A percentile compares a stretch with the other conserved stretches of the same genome.
Evolutionary conservation across 257 asterid species (phyloP).

Genomic region (Gynochthodes officinalis): DNA sequence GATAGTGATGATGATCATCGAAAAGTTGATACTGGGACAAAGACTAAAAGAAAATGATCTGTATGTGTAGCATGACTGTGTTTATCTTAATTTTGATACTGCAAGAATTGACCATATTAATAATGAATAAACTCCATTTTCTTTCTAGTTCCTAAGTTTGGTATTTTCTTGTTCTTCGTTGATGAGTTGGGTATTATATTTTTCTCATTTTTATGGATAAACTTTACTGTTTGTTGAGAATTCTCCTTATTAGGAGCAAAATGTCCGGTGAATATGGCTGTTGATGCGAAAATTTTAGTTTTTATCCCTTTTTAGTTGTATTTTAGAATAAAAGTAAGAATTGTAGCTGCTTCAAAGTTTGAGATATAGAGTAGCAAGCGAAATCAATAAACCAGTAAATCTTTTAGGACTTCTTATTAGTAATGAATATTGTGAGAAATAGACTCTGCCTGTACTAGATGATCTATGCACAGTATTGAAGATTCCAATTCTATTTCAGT

Average conservation of each 20-base stretch:
- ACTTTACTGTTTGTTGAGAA: not conserved
- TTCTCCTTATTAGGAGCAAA: not conserved
- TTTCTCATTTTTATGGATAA: not conserved
- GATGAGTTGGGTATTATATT: not conserved
- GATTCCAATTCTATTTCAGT: not conserved
- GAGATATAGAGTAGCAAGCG: not conserved
- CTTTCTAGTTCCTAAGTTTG: not conserved
- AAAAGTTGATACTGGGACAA: constrained; percentile 10
- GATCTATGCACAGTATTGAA: not conserved
- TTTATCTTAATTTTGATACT: not conserved
- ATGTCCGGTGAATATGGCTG: not conserved
- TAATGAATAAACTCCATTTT: not conserved
- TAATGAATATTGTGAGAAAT: not conserved
- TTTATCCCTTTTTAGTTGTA: not conserved
- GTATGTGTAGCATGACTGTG: not conserved
- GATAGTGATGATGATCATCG: constrained; percentile 12
- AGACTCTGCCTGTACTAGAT: not conserved
- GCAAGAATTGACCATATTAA: not conserved
- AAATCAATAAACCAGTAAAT: not conserved
- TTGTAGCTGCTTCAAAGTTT: no score
- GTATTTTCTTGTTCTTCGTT: not conserved
- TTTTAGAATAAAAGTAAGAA: not conserved
- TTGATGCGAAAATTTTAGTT: not conserved
- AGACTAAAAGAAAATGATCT: constrained; percentile 28
- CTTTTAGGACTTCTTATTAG: not conserved